Evolutionary conservation across 305 asterid species (phyloP).

Genomic region (Plantago coronopus): DNA sequence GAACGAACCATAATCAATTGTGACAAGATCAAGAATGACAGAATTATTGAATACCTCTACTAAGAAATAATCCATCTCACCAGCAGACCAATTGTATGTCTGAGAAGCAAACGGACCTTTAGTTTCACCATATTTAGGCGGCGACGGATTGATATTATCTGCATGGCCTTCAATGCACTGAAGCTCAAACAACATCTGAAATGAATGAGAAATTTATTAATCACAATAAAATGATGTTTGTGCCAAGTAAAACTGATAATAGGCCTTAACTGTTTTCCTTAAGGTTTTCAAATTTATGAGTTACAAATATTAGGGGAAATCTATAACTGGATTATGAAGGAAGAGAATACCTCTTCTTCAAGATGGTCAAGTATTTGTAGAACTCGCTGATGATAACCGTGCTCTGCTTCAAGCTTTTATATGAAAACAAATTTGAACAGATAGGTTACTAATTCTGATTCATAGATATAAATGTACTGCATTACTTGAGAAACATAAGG

Average conservation of each 20-base stretch:
- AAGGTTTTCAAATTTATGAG: neutral
- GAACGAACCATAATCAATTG: neutral
- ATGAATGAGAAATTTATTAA: slow-evolving; percentile 10
- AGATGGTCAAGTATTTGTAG: slow-evolving; percentile 63
- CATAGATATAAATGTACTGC: too few relatives aligned
- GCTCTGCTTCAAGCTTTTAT: slow-evolving; percentile 72
- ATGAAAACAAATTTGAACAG: slow-evolving; percentile 13
- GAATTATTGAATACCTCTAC: slow-evolving; percentile 50
- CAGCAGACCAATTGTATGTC: slow-evolving; percentile 32
- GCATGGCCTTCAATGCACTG: slow-evolving; percentile 38
- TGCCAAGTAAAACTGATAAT: neutral
- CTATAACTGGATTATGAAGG: neutral
- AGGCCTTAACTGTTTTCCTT: neutral
- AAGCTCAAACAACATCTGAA: slow-evolving; percentile 62
- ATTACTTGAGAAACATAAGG: neutral
- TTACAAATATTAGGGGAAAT: neutral
- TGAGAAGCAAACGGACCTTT: slow-evolving; percentile 35
- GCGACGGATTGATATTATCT: slow-evolving; percentile 30
- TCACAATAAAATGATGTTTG: slow-evolving; percentile 1
- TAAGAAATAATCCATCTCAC: slow-evolving; percentile 51
- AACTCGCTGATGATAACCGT: slow-evolving; percentile 51
- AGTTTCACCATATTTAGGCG: slow-evolving; percentile 32
- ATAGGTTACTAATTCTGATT: slow-evolving; percentile 10
- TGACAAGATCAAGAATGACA: slow-evolving; percentile 2
- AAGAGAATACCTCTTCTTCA: slow-evolving; percentile 56